Base-by-base conservation (phyloP, 768 basidiomycete genomes). In the Antrodiella citrinella region DNA sequence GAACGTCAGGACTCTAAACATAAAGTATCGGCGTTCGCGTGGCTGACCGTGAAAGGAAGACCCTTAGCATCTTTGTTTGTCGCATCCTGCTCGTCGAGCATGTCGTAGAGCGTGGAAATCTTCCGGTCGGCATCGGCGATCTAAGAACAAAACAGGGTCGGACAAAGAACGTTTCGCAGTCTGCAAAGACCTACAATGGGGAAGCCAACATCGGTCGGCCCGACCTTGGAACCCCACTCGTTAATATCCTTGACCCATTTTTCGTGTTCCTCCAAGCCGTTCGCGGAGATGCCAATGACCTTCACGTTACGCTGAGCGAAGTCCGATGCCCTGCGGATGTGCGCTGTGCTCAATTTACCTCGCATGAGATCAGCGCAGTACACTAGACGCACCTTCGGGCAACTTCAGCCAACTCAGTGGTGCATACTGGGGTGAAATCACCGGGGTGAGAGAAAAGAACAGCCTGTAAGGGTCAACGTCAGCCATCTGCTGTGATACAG, bases 401-500 rank as follows among this genome's bases (percentile, higher is more conserved):
- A 41, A 96, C 93, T 66, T 96, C 95, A 46, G 91, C 93, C 30
- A 98, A 85, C 72, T 98, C 96, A 49, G 96, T 99, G 44, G 96
- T 94, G 78, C 90, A 93, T 47, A 94, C 85, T 45, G 88, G 87
- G n/a, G 87, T 89, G 64, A 91, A 91, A 63, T 91, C 86, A 41
- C 86, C 93, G 0, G 92, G 92, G 68, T 96, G 93, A 24, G 92
- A 95, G 80, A 97, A 98, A 50, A 98, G 76, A 65, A 92, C 70
- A 45, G 76, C 86, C 89, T 90, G 11, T 9, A n/a, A 44, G 15
- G 26, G 49, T 4, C n/a, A n/a, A n/a, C n/a, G n/a, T n/a, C n/a
- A n/a, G n/a, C n/a, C 46, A 47, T 4, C 7, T 11, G 12, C 26
- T 4, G 19, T 20, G 42, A 20, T 24, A 35, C 20, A 5, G 26